Base-by-base conservation (phyloP, 1,139 yeast genomes). In the Taphrina betulina region DNA sequence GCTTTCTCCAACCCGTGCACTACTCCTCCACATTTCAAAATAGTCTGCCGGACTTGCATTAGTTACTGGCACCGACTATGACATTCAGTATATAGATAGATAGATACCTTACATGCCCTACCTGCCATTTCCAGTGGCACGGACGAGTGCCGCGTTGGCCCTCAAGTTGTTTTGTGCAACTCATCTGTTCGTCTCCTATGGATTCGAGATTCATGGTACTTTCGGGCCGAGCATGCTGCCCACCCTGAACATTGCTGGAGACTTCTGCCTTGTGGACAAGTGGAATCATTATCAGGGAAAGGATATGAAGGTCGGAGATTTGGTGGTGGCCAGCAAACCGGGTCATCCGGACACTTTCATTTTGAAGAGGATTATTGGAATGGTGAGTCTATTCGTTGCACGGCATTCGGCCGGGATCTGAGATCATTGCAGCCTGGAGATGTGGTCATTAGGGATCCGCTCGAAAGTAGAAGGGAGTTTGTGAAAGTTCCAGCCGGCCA, bases 211-310 rank as follows among this genome's bases (percentile, higher is more conserved):
- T 2, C 54, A 50, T 35, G 44, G 40, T 3, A 50, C 54, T 10
- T 50, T 50, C 23, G 98, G 98, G 2, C 96, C 89, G 66, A 86
- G 95, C 31, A 92, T 92, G 98, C 76, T 92, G 38, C 96, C 98
- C 0, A 89, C 97, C 0, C 71, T 92, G 34, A 82, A 83, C 60
- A 79, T 82, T 23, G 72, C 78, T 22, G 79, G 83, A 50, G 97
- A 90, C 68, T 88, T 78, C 68, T 95, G 89, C 3, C 86, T 86
- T 64, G 86, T 88, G 2, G 74, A 82, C 63, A 92, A 88, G 68
- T 61, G 69, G 40, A 66, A 69, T 40, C 73, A 73, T 64, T 74
- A 79, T 55, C 75, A 78, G 57, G 94, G 92, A 1, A 71, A 83
- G 57, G 75, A 75, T 17, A 68, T 88, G 16, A 71, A 77, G 41